These are phyloP conservation scores for Capillidium heterosporum DNA, from an alignment of 371 early-diverging fungal genomes.

Conservation along the genomic window DNA sequence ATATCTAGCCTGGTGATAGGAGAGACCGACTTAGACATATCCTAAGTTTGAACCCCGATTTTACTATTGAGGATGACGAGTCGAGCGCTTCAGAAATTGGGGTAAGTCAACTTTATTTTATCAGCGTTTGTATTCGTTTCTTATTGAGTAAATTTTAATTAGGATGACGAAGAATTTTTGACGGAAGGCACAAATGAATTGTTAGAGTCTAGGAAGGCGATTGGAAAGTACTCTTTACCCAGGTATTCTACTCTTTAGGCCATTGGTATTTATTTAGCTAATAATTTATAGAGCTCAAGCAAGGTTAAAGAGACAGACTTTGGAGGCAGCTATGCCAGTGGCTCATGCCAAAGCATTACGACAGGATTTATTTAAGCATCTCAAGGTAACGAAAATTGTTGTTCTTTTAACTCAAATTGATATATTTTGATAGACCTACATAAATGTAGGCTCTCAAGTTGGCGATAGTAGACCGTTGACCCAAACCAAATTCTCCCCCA, in stretches of 20 bases:
- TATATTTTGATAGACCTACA: conserved; percentile 27
- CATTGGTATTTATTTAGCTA: neutral
- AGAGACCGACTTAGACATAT: conserved; percentile 64
- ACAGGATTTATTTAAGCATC: conserved; percentile 50
- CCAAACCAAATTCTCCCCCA: conserved; percentile 61
- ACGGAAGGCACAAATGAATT: conserved; percentile 58
- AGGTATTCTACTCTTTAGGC: conserved; percentile 22
- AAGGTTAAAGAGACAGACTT: conserved; percentile 43
- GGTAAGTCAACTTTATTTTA: neutral
- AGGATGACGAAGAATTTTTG: conserved; percentile 66
- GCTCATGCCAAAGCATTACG: conserved; percentile 49
- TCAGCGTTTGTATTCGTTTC: too few species aligned
- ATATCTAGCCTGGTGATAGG: conserved; percentile 65
- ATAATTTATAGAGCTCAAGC: conserved; percentile 36
- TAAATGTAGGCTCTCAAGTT: conserved; percentile 63
- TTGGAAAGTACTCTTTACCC: conserved; percentile 59
- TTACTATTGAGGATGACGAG: conserved; percentile 13
- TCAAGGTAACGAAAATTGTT: conserved; percentile 26
- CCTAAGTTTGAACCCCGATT: conserved; percentile 32
- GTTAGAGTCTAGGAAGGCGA: conserved; percentile 44
- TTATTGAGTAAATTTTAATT: conserved; percentile 4
- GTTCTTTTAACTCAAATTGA: neutral
- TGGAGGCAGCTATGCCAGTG: conserved; percentile 47
- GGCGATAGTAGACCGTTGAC: conserved; percentile 82
- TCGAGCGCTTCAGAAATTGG: conserved; percentile 22